A percentile compares a stretch with the other conserved stretches of the same genome.
These are phyloP conservation scores for Phialemoniopsis sp. DNA, from an alignment of 2,329 filamentous ascomycete species.

Conservation along the genomic window DNA sequence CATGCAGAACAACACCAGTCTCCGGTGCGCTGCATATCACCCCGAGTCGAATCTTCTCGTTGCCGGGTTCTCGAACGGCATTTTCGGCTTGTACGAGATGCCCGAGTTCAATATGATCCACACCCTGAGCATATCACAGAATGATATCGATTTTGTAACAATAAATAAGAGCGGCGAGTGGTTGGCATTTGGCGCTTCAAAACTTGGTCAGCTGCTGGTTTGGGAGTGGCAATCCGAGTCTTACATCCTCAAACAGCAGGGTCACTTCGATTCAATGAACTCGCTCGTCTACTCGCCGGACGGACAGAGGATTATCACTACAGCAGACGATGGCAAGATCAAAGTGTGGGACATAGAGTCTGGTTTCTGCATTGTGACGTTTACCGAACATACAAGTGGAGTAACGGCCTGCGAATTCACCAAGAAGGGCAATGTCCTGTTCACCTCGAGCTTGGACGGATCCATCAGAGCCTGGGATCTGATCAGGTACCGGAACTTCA, in stretches of 20 bases:
- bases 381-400: slow-evolving; percentile 92
- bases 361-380: slow-evolving; percentile 96
- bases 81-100: slow-evolving; percentile 93
- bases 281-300: slow-evolving; percentile 89
- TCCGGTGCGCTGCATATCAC: slow-evolving; percentile 90
- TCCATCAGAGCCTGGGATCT: slow-evolving; percentile 95
- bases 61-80: slow-evolving; percentile 89
- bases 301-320: slow-evolving; percentile 87
- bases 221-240: slow-evolving; percentile 99
- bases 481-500: slow-evolving; percentile 92
- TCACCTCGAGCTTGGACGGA: slow-evolving; percentile 91
- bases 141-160: slow-evolving; percentile 90
- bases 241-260: slow-evolving; percentile 97
- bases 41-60: slow-evolving; percentile 86
- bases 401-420: slow-evolving; percentile 94
- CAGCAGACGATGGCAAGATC: slow-evolving; percentile 94
- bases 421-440: slow-evolving; percentile 91
- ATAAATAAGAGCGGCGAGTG: slow-evolving; percentile 95
- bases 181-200: slow-evolving; percentile 94
- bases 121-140: slow-evolving; percentile 89
- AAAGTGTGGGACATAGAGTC: slow-evolving; percentile 98
- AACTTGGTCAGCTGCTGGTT: slow-evolving; percentile 90
- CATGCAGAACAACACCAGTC: slow-evolving; percentile 81
- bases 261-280: slow-evolving; percentile 95
- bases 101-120: slow-evolving; percentile 96